Conservation (phyloP, 1,284 basidiomycete species). For the Sporisorium iseilematis-ciliati region DNA sequence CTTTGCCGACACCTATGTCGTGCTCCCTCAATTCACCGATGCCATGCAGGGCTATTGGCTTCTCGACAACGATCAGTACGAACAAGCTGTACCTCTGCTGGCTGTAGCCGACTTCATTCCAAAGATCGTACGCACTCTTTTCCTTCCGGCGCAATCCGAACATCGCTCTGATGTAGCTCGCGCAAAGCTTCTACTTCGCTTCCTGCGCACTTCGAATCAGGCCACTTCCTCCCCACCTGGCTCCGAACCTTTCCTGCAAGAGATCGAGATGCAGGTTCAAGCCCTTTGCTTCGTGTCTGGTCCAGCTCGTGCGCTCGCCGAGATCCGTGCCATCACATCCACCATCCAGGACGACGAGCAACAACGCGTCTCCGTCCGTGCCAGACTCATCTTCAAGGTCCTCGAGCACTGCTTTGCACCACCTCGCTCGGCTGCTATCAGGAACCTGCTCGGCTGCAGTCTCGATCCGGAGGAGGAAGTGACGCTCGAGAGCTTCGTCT, state of each 20-base stretch:
- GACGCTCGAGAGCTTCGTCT: constrained; percentile 46
- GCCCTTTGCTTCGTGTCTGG: constrained; percentile 48
- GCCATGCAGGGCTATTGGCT: constrained; percentile 58
- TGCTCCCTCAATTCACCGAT: constrained; percentile 48
- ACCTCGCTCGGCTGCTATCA: constrained; percentile 49
- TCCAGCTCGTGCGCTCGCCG: constrained; percentile 30
- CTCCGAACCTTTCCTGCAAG: constrained; percentile 36
- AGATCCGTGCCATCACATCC: constrained; percentile 38
- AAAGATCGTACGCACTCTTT: constrained; percentile 49
- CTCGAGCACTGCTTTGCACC: constrained; percentile 59
- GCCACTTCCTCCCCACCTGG: constrained; percentile 29
- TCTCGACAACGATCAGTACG: constrained; percentile 53
- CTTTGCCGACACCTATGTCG: constrained; percentile 48
- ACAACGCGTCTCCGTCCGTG: constrained; percentile 36
- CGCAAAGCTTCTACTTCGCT: constrained; percentile 49
- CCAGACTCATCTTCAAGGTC: constrained; percentile 45
- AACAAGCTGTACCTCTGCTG: constrained; percentile 41
- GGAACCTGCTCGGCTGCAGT: constrained; percentile 49
- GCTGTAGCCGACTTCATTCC: constrained; percentile 50
- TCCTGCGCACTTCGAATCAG: constrained; percentile 48
- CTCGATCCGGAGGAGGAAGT: constrained; percentile 48
- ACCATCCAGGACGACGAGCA: constrained; percentile 40
- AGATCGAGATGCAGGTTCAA: constrained; percentile 47
- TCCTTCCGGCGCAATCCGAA: constrained; percentile 16
- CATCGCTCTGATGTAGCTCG: constrained; percentile 25